Evolutionary conservation across 148 eudicot species (phyloP).

Genomic region (Chenopodium formosanum): DNA sequence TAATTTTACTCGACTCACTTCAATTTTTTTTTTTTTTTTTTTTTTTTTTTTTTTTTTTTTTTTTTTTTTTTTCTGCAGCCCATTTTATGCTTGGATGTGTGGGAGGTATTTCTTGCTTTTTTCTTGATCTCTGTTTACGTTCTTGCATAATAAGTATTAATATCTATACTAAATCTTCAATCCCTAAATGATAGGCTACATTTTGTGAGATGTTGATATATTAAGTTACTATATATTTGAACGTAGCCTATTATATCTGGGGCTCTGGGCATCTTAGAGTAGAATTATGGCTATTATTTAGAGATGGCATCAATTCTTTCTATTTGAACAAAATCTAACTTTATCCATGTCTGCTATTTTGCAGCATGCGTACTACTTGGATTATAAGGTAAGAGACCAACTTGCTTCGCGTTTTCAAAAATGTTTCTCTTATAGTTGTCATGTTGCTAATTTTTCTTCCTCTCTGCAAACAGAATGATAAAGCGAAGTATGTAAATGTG

Average conservation of each 20-base stretch:
- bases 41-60: conserved; percentile 6
- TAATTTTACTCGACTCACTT: not conserved
- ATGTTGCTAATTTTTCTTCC: not conserved
- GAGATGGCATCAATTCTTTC: not conserved
- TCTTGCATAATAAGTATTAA: not conserved
- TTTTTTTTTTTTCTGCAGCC: conserved; percentile 62
- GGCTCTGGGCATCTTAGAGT: too few relatives aligned
- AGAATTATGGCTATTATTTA: too few relatives aligned
- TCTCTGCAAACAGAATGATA: conserved; percentile 59
- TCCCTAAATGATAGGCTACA: too few relatives aligned
- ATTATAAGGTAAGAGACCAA: conserved; percentile 56
- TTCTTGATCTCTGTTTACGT: conserved; percentile 2
- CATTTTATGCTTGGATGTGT: conserved; percentile 70
- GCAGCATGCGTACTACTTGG: conserved; percentile 99
- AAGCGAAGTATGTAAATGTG: conserved; percentile 50
- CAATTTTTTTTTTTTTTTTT: conserved; percentile 24
- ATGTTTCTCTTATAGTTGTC: not conserved
- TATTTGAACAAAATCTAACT: not conserved
- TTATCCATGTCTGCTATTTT: conserved; percentile 24
- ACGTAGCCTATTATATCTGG: not conserved
- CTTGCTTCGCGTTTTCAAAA: not conserved
- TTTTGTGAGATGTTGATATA: not conserved
- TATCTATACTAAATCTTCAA: not conserved
- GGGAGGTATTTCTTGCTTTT: conserved; percentile 70
- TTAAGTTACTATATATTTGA: too few relatives aligned